phyloP scores from a whole-genome alignment of 139 green algal species.

The Haematococcus lacustris region DNA sequence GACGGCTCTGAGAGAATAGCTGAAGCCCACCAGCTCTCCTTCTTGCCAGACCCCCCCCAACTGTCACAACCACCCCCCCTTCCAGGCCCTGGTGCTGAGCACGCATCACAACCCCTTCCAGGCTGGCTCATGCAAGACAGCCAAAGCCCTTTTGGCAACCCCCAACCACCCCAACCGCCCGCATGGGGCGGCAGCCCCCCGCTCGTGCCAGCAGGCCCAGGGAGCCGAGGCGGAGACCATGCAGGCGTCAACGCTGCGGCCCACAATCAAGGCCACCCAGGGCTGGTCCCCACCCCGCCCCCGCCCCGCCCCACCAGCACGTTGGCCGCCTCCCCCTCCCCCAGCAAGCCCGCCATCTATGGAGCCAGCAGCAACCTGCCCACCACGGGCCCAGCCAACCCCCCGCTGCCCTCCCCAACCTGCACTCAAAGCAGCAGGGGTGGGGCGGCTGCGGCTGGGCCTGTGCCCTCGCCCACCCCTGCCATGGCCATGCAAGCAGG shows the following conservation, averaged over 20 bases:
- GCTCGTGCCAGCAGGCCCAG: background rate
- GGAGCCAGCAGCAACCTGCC: constrained; percentile 1
- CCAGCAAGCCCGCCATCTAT: background rate
- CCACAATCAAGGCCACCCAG: too few relatives aligned
- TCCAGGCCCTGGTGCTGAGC: background rate
- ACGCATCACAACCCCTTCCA: background rate
- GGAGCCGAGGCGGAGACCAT: too few relatives aligned
- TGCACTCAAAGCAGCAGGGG: too few relatives aligned
- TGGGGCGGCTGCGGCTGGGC: background rate
- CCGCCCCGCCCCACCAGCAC: background rate
- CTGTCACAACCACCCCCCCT: background rate
- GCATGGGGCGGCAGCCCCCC: background rate
- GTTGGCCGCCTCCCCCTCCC: too few relatives aligned
- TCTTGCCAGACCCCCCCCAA: background rate
- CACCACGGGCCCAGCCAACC: background rate
- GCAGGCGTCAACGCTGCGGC: too few relatives aligned
- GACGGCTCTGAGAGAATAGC: constrained; percentile 25
- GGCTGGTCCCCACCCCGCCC: too few relatives aligned
- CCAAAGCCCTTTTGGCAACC: background rate
- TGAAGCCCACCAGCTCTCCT: constrained; percentile 10
- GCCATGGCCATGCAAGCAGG: background rate
- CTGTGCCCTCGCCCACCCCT: background rate
- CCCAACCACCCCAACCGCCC: background rate
- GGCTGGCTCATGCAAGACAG: background rate
- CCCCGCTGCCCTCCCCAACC: background rate